Base-by-base conservation (phyloP, 768 basidiomycete species). In the Mycena polygramma region DNA sequence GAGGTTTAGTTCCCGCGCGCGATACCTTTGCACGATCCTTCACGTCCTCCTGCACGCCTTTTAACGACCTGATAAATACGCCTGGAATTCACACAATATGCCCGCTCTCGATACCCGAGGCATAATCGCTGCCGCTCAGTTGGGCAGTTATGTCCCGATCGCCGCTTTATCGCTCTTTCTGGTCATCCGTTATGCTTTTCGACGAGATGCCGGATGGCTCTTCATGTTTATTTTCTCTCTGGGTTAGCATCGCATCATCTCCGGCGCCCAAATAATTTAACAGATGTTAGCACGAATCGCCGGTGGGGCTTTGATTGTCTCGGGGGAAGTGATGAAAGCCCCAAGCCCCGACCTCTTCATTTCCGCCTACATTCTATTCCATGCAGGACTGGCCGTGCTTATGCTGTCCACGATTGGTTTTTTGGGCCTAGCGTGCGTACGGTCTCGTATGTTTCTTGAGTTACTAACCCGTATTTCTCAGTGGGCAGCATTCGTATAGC, bases 151-250 rank as follows among this genome's bases (percentile, higher is more conserved):
- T 77, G 75, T 85, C 36, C 92, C 91, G 35, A 77, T 92, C 74
- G 77, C 87, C 24, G 69, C 82, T 60, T 61, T 90, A 45, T 83
- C 88, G 1, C 37, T 85, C 57, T 76, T 84, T 49, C 77, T 91
- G 55, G 79, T 84, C 57, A 75, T 84, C 58, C 87, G 84, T 39
- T 89, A 92, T 82, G 88, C 86, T 46, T 83, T 91, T 73, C 78
- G 87, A 66, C 83, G 85, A 51, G 86, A 90, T 77, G 88, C 85
- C 37, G 92, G 90, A 68, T 93, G 90, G 90, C 77, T 92, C n/a
- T 87, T 88, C 71, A 82, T 92, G n/a, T 82, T 87, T 53, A 79
- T 91, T 15, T 91, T 93, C 70, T 85, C 90, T 14, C 70, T 86
- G 52, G 78, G 91, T 91, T 70, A 76, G 89, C 82, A 39, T 15